Evolutionary conservation across 75 land plant species (phyloP).

Genomic region (Picea sitchensis): DNA sequence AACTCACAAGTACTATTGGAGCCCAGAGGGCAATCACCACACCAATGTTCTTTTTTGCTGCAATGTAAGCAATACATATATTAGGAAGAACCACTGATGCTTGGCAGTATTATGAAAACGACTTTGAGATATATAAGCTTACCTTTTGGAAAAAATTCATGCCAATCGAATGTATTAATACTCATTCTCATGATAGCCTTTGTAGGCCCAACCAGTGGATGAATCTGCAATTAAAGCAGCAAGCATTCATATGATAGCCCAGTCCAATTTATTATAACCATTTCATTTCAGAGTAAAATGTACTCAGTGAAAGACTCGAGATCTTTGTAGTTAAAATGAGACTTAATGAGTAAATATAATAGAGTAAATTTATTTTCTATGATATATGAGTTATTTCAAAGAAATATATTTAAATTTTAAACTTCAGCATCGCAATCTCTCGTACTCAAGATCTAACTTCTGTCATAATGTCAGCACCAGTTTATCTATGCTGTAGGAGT

Average conservation of each 20-base stretch:
- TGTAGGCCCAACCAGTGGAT: slow-evolving; percentile 86
- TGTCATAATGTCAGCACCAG: not conserved
- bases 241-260: not conserved
- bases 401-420: too few relatives aligned
- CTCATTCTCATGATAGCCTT: slow-evolving; percentile 55
- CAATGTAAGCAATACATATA: slow-evolving; percentile 12
- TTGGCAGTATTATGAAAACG: not conserved
- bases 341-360: not conserved
- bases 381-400: too few relatives aligned
- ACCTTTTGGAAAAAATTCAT: slow-evolving; percentile 94
- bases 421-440: not conserved
- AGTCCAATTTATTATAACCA: not conserved
- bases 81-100: not conserved
- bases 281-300: not conserved
- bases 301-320: not conserved
- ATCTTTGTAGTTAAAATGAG: not conserved
- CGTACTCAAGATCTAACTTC: not conserved
- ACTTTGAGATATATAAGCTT: not conserved
- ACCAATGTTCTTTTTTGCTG: slow-evolving; percentile 87
- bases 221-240: slow-evolving; percentile 52
- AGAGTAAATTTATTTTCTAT: too few relatives aligned
- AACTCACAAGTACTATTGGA: slow-evolving; percentile 80
- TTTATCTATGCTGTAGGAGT: too few relatives aligned
- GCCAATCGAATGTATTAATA: slow-evolving; percentile 65
- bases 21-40: slow-evolving; percentile 93